Evolutionary conservation across 805 yeast species (phyloP).

Genomic region (Hyphopichia homilentoma): DNA sequence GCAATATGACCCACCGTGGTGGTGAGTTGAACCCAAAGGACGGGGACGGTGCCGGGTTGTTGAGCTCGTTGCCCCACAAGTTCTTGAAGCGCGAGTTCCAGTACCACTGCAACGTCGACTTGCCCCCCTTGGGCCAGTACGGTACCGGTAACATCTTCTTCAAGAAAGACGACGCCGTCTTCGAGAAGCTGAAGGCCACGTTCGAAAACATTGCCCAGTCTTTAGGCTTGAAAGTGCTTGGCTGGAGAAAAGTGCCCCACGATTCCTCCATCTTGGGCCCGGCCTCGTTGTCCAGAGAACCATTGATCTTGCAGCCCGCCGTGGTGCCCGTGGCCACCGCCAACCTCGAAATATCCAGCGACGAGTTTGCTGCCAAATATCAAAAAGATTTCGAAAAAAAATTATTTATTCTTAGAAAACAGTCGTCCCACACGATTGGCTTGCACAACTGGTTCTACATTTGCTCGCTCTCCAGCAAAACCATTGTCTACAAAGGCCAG

Average conservation of each 20-base stretch:
- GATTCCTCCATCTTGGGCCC: constrained; percentile 95
- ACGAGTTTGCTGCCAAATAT: constrained; percentile 52
- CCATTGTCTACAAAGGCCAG: constrained; percentile 97
- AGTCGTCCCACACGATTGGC: constrained; percentile 86
- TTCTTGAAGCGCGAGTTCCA: constrained; percentile 83
- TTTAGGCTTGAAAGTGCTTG: constrained; percentile 77
- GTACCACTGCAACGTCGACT: constrained; percentile 57
- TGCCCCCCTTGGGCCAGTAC: constrained; percentile 82
- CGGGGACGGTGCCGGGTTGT: constrained; percentile 99
- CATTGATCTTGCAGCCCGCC: constrained; percentile 88
- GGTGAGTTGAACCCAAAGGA: constrained; percentile 97
- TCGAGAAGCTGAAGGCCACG: constrained; percentile 65
- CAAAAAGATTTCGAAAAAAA: constrained; percentile 75
- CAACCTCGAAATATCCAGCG: constrained; percentile 33
- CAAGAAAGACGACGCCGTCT: constrained; percentile 75
- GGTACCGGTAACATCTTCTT: constrained; percentile 95
- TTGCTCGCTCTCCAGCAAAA: constrained; percentile 82
- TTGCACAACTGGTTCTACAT: constrained; percentile 97
- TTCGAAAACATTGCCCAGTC: constrained; percentile 78
- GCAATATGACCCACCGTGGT: constrained; percentile 99
- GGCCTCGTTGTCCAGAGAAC: constrained; percentile 91
- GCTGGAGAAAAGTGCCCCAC: constrained; percentile 94
- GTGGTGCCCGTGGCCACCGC: constrained; percentile 53
- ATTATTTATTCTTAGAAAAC: constrained; percentile 82
- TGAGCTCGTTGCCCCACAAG: constrained; percentile 87